Evolutionary conservation across 441 rosid species (phyloP).

Genomic region (Gossypium lobatum): DNA sequence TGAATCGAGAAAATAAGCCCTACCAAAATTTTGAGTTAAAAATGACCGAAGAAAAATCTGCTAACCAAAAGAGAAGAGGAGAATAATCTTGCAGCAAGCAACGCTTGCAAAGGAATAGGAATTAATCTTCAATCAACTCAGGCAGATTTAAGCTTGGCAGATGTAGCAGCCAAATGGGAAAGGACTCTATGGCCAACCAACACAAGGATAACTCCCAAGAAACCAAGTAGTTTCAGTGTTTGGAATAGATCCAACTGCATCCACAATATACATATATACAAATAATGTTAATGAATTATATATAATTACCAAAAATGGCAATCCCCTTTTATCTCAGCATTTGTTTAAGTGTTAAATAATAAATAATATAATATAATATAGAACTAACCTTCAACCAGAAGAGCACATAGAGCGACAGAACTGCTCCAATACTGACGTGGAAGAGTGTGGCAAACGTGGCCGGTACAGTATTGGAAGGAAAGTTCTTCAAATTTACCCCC

Average conservation of each 20-base stretch:
- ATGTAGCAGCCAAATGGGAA: conserved; percentile 68
- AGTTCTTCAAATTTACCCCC: conserved; percentile 85
- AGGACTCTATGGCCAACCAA: conserved; percentile 84
- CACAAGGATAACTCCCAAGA: conserved; percentile 78
- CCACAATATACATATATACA: not conserved
- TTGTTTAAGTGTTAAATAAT: not conserved
- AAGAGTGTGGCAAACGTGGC: conserved; percentile 64
- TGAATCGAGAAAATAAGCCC: conserved; percentile 6
- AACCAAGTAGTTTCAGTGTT: conserved; percentile 64
- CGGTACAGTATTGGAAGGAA: conserved; percentile 61
- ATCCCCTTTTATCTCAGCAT: not conserved
- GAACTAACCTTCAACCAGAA: conserved; percentile 86
- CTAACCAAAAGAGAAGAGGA: not conserved
- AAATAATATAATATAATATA: not conserved
- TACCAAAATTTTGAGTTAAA: conserved; percentile 34
- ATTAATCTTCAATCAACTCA: conserved; percentile 25
- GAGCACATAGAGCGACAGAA: conserved; percentile 70
- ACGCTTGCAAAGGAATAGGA: not conserved
- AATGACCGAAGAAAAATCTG: not conserved
- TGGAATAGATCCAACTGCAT: conserved; percentile 90
- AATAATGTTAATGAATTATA: not conserved
- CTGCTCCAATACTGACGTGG: conserved; percentile 80
- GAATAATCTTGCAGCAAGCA: not conserved
- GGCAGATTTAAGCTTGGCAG: conserved; percentile 80
- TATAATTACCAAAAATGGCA: not conserved